phyloP scores from a whole-genome alignment of 2,329 filamentous ascomycete genomes.

The Taxawa tesnikishii region DNA sequence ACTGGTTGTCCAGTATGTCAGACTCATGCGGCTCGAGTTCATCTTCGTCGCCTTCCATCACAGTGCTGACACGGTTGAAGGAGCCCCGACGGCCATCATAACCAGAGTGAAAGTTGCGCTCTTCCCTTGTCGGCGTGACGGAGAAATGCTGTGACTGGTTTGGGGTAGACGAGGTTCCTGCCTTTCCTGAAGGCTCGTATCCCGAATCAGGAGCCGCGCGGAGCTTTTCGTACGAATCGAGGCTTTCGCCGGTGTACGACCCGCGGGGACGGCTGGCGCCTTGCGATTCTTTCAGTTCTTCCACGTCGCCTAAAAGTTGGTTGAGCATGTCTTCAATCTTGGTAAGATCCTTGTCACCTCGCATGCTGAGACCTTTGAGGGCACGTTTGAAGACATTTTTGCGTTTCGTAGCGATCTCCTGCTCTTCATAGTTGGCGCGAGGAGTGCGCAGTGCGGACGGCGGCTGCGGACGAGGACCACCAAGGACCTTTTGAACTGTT shows the following conservation, averaged over 20 bases:
- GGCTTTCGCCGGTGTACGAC: slow-evolving; percentile 29
- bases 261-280: slow-evolving; percentile 13
- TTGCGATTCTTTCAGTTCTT: slow-evolving; percentile 41
- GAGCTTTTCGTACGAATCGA: slow-evolving; percentile 58
- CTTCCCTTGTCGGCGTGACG: slow-evolving; percentile 14
- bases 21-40: slow-evolving; percentile 37
- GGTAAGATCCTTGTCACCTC: slow-evolving; percentile 75
- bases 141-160: slow-evolving; percentile 63
- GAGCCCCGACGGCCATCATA: slow-evolving; percentile 43
- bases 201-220: slow-evolving; percentile 57
- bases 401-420: slow-evolving; percentile 61
- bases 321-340: slow-evolving; percentile 86
- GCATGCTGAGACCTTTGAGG: slow-evolving; percentile 78
- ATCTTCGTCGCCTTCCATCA: slow-evolving; percentile 68
- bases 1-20: slow-evolving; percentile 38
- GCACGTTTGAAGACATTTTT: slow-evolving; percentile 90
- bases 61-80: slow-evolving; percentile 79
- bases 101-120: slow-evolving; percentile 32
- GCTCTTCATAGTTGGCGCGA: slow-evolving; percentile 36
- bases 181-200: slow-evolving; percentile 74
- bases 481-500: slow-evolving; percentile 68
- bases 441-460: slow-evolving; percentile 46
- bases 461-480: slow-evolving; percentile 76
- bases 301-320: slow-evolving; percentile 83
- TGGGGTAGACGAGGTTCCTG: slow-evolving; percentile 60